Conservation (phyloP, 768 basidiomycete genomes). For the Leccinum pellstonianum region DNA sequence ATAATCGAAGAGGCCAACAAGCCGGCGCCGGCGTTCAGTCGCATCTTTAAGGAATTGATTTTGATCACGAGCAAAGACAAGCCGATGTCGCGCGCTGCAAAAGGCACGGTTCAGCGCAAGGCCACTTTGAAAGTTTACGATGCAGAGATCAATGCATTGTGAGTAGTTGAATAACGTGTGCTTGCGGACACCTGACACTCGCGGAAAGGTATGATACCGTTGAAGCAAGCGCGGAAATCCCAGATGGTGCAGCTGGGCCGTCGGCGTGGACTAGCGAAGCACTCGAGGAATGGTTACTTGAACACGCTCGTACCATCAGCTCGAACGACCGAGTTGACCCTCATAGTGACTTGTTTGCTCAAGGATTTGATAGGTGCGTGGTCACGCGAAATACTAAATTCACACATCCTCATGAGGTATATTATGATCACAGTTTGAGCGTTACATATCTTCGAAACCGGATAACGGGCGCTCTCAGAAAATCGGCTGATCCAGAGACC, state of each 20-base stretch:
- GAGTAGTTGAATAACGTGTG: conserved; percentile 3
- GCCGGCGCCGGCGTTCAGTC: conserved; percentile 40
- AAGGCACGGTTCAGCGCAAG: conserved; percentile 46
- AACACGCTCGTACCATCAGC: conserved; percentile 23
- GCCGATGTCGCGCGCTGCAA: conserved; percentile 44
- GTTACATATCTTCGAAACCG: conserved; percentile 31
- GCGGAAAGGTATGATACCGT: conserved; percentile 33
- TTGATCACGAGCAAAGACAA: conserved; percentile 41
- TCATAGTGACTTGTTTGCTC: conserved; percentile 29
- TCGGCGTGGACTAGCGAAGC: conserved; percentile 22
- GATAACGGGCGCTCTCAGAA: conserved; percentile 28
- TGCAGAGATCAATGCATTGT: conserved; percentile 48
- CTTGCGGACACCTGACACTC: background rate
- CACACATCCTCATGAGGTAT: background rate
- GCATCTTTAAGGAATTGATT: conserved; percentile 55
- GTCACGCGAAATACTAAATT: background rate
- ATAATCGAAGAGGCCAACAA: conserved; percentile 46
- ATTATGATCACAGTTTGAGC: conserved; percentile 19
- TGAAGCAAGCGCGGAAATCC: conserved; percentile 24
- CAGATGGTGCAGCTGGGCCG: conserved; percentile 24
- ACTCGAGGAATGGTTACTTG: conserved; percentile 29
- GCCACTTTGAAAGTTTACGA: conserved; percentile 39
- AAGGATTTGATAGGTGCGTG: conserved; percentile 40
- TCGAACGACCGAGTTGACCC: conserved; percentile 8
- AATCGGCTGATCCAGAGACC: conserved; percentile 28